Conservation (phyloP, 345 rosid genomes). For the Eucalyptus guilfoylei region DNA sequence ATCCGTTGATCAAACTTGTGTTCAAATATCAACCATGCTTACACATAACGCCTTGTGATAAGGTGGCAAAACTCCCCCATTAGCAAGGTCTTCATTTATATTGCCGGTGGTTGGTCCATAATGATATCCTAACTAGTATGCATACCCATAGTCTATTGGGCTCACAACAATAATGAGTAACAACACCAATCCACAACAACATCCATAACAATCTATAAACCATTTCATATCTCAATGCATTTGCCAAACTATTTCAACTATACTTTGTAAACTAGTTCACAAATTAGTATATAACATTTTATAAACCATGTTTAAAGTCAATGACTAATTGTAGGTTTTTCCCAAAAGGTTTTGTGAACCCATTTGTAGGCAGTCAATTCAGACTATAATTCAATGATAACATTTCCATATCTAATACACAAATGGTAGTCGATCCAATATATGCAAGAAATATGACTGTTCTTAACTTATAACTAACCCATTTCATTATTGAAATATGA, state of each 20-base stretch:
- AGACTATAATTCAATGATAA: not conserved
- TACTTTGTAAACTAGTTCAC: rapidly evolving
- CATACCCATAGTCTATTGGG: too few species aligned
- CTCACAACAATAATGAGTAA: rapidly evolving
- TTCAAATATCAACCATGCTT: too few species aligned
- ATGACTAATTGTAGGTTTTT: too few species aligned
- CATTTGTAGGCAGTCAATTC: rapidly evolving
- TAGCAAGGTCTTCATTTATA: too few species aligned
- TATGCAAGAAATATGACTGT: too few species aligned
- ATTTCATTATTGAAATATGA: not conserved
- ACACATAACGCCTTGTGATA: too few species aligned
- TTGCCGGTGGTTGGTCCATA: rapidly evolving
- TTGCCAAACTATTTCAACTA: not conserved
- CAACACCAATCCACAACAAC: too few species aligned
- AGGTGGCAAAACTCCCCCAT: rapidly evolving
- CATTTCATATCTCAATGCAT: rapidly evolving
- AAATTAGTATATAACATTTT: too few species aligned
- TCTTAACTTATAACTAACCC: not conserved
- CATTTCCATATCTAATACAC: not conserved
- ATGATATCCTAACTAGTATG: too few species aligned
- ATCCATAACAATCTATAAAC: rapidly evolving
- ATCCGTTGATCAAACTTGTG: too few species aligned
- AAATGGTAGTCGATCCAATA: not conserved
- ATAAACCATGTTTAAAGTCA: not conserved
- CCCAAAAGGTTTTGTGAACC: not conserved